Conservation (phyloP, 768 basidiomycete genomes). For the Ramaria sp. region DNA sequence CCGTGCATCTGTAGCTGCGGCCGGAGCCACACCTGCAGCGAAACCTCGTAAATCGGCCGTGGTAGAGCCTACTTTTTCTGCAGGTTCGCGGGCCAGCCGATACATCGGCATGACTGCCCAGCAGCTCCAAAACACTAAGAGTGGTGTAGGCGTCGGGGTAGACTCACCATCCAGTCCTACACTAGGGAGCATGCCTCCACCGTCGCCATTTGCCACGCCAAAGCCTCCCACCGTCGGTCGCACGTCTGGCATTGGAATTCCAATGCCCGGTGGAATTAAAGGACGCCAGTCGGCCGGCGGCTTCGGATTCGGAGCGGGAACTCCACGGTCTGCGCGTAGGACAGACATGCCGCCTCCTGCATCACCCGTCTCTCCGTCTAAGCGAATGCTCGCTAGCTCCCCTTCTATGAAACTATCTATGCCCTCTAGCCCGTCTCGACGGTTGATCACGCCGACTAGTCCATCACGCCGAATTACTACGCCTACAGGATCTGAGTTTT, state of each 20-base stretch:
- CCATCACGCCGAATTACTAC: constrained; percentile 4
- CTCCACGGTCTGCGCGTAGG: constrained; percentile 6
- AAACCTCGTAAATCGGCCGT: constrained; percentile 20
- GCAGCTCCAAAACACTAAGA: constrained; percentile 49
- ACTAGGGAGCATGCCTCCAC: constrained; percentile 10
- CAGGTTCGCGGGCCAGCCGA: constrained; percentile 76
- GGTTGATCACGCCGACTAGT: constrained; percentile 5
- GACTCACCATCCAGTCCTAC: constrained; percentile 14
- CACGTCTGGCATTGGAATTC: constrained; percentile 23
- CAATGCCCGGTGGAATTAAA: constrained; percentile 3
- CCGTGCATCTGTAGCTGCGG: constrained; percentile 27
- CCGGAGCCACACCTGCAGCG: constrained; percentile 21
- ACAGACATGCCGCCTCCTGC: constrained; percentile 64
- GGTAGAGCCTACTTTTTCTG: constrained; percentile 44
- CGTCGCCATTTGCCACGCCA: constrained; percentile 61
- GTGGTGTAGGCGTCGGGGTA: constrained; percentile 12
- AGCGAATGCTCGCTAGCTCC: constrained; percentile 3
- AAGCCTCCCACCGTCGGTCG: constrained; percentile 36
- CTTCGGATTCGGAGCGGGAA: not conserved
- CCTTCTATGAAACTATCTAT: not conserved
- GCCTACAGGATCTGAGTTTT: constrained; percentile 10
- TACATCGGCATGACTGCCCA: constrained; percentile 80
- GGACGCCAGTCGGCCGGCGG: constrained; percentile 6
- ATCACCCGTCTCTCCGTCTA: constrained; percentile 32
- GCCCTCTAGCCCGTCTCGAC: constrained; percentile 1